Conservation (phyloP, 2,329 filamentous ascomycete genomes). For the Colletotrichum lini region DNA sequence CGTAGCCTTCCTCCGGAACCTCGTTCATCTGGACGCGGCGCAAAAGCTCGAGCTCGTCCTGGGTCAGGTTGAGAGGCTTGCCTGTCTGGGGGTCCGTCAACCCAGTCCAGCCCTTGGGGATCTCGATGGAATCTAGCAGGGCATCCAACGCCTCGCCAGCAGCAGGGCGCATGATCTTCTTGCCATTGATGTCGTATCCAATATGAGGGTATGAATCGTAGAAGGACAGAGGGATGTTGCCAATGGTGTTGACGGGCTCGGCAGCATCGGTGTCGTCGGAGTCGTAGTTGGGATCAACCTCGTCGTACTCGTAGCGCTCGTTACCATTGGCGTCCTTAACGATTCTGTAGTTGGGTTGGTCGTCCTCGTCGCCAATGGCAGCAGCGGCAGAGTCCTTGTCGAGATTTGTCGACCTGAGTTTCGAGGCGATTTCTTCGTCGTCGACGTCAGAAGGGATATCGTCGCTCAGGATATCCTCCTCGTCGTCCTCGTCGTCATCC, state of each 20-base stretch:
- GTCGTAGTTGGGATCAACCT: conserved; percentile 95
- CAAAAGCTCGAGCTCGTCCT: conserved; percentile 90
- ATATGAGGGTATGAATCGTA: conserved; percentile 99
- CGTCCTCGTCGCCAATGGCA: conserved; percentile 53
- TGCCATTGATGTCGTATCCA: conserved; percentile 98
- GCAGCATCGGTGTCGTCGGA: conserved; percentile 93
- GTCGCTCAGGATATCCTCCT: conserved; percentile 56
- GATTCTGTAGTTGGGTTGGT: conserved; percentile 66
- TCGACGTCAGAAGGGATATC: conserved; percentile 60
- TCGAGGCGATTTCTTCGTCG: conserved; percentile 53
- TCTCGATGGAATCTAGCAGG: conserved; percentile 93
- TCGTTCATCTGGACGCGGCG: conserved; percentile 92
- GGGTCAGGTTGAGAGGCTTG: conserved; percentile 88
- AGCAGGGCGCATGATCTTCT: conserved; percentile 96
- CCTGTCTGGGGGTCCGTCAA: conserved; percentile 94
- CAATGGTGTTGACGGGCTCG: conserved; percentile 89
- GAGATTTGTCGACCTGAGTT: conserved; percentile 46
- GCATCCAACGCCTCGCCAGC: conserved; percentile 95
- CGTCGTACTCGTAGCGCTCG: conserved; percentile 90
- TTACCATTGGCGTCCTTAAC: conserved; percentile 91
- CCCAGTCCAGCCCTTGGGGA: conserved; percentile 97
- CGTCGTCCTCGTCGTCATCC: conserved; percentile 57
- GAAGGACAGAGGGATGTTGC: conserved; percentile 92
- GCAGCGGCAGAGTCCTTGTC: conserved; percentile 47
- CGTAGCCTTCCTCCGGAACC: conserved; percentile 87